A percentile compares a stretch with the other conserved stretches of the same genome.
These are phyloP conservation scores for Fusarium armeniacum DNA, from an alignment of 2,329 filamentous ascomycete genomes.

Conservation along the genomic window DNA sequence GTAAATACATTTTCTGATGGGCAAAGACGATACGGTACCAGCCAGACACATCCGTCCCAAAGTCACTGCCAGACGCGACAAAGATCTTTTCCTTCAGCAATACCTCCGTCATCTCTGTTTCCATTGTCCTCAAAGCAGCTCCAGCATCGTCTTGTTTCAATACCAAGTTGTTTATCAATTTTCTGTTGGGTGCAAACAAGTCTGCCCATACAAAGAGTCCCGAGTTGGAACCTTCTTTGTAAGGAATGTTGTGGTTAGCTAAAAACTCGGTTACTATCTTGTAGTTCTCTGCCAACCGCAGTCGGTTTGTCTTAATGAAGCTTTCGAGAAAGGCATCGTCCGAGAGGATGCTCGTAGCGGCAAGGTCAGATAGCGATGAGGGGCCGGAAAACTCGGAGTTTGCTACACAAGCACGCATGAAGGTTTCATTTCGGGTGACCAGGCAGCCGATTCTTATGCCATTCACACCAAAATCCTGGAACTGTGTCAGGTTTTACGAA, in stretches of 20 bases:
- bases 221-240: not conserved
- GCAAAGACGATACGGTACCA: conserved; percentile 9
- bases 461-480: not conserved
- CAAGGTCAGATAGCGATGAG: not conserved
- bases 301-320: not conserved
- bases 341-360: not conserved
- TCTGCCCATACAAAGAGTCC: not conserved
- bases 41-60: conserved; percentile 5
- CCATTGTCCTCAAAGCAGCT: not conserved
- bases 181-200: not conserved
- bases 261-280: not conserved
- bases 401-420: not conserved
- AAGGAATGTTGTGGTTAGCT: not conserved
- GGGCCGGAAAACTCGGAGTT: conserved; percentile 4
- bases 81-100: not conserved
- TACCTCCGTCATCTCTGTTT: accelerated
- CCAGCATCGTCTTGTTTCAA: accelerated
- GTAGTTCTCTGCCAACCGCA: not conserved
- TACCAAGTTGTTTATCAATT: accelerated
- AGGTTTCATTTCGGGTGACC: accelerated
- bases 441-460: not conserved
- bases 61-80: not conserved
- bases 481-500: accelerated
- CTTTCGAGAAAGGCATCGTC: not conserved
- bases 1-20: not conserved